Percentiles rank a stretch among this genome's conserved stretches.
phyloP scores from a whole-genome alignment of 352 stramenopile species.

The Pythium vanterpoolii region DNA sequence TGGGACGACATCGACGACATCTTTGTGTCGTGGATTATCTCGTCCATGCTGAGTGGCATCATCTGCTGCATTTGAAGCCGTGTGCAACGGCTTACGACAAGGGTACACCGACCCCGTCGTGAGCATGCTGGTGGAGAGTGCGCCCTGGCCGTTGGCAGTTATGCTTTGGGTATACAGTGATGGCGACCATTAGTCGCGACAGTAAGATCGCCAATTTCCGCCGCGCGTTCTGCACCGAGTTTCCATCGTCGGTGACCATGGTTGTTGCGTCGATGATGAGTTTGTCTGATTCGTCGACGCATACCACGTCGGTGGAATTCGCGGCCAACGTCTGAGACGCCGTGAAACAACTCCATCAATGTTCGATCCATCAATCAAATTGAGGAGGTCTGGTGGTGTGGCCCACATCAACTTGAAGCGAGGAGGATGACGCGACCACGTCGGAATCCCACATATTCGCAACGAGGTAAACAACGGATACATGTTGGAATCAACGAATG shows the following conservation, averaged over 20 bases:
- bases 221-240: slow-evolving; percentile 68
- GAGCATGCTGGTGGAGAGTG: slow-evolving; percentile 53
- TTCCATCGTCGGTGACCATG: slow-evolving; percentile 59
- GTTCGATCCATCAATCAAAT: background rate
- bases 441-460: slow-evolving; percentile 17
- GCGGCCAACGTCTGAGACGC: slow-evolving; percentile 2
- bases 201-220: slow-evolving; percentile 53
- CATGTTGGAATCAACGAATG: background rate
- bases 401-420: slow-evolving; percentile 27
- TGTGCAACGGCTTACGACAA: slow-evolving; percentile 59
- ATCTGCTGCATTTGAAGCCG: slow-evolving; percentile 45
- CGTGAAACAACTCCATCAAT: background rate
- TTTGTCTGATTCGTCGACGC: slow-evolving; percentile 53
- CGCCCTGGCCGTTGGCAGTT: slow-evolving; percentile 48
- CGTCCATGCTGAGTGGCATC: slow-evolving; percentile 50
- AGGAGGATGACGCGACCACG: slow-evolving; percentile 16
- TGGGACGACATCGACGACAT: slow-evolving; percentile 47
- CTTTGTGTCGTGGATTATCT: slow-evolving; percentile 66
- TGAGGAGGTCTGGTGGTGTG: slow-evolving; percentile 8
- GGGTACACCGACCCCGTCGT: slow-evolving; percentile 24
- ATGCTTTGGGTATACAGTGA: slow-evolving; percentile 63
- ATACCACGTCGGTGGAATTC: slow-evolving; percentile 53
- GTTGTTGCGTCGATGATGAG: slow-evolving; percentile 43
- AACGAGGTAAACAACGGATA: slow-evolving; percentile 11
- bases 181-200: slow-evolving; percentile 47